Conservation (phyloP, 2,329 filamentous ascomycete genomes). For the Ascochyta clinopodiicola region DNA sequence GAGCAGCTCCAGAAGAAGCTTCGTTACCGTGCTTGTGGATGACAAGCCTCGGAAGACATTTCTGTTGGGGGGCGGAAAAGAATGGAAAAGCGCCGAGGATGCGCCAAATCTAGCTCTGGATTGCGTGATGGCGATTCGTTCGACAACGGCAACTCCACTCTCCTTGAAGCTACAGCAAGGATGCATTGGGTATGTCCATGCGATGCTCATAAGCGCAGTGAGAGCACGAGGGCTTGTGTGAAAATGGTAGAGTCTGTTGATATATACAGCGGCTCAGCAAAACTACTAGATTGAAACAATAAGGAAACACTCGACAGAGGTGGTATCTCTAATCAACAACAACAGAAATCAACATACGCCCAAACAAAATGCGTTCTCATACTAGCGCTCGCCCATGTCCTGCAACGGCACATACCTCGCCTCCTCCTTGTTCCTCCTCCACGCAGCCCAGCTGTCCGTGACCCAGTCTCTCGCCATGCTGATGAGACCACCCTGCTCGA, state of each 20-base stretch:
- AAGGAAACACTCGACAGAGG: constrained; percentile 7
- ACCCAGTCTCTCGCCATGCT: constrained; percentile 36
- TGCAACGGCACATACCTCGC: constrained; percentile 56
- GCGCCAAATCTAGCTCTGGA: not conserved
- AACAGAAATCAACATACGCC: not conserved
- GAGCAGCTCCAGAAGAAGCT: constrained; percentile 14
- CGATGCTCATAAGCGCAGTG: too few species aligned
- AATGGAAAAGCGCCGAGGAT: constrained; percentile 10
- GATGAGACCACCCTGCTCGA: constrained; percentile 30
- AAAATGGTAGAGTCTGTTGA: too few species aligned
- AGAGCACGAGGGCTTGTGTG: too few species aligned
- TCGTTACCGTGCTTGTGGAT: constrained; percentile 17
- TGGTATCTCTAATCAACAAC: constrained; percentile 6
- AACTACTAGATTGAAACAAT: not conserved
- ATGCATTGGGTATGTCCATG: too few species aligned
- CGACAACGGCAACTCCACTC: not conserved
- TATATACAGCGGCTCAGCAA: too few species aligned
- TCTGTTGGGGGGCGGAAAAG: constrained; percentile 13
- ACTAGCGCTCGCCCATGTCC: constrained; percentile 47
- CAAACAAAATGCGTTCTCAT: not conserved
- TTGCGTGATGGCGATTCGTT: constrained; percentile 7
- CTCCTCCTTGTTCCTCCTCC: constrained; percentile 48
- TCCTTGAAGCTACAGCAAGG: not conserved
- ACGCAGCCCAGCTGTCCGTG: constrained; percentile 39
- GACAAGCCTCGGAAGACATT: constrained; percentile 17